phyloP scores from a whole-genome alignment of 257 asterid genomes.

The Solanum virginianum region DNA sequence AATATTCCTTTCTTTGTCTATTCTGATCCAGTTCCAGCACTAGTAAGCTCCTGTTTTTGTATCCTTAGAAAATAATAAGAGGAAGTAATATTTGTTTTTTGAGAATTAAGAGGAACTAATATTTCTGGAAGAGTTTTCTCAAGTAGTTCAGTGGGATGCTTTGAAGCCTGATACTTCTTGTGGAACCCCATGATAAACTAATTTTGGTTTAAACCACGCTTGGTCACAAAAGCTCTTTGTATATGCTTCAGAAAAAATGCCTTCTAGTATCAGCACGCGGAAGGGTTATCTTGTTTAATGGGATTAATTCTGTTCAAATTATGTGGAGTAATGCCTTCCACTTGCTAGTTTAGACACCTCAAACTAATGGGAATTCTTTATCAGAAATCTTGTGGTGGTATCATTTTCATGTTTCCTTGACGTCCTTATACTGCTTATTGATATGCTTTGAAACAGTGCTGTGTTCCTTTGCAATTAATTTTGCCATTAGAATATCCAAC shows the following conservation, averaged over 20 bases:
- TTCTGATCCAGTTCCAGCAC: neutral
- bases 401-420: neutral
- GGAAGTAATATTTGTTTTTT: neutral
- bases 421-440: neutral
- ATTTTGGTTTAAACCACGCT: neutral
- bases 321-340: neutral
- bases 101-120: neutral
- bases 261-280: neutral
- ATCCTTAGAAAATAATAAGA: neutral
- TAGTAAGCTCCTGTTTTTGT: neutral
- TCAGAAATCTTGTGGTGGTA: neutral
- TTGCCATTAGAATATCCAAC: neutral
- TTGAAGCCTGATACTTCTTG: neutral
- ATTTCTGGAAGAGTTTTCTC: neutral
- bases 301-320: neutral
- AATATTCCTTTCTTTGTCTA: neutral
- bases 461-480: neutral
- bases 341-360: neutral
- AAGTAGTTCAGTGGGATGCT: neutral
- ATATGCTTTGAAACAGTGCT: neutral
- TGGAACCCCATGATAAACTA: neutral
- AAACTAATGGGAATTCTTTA: neutral
- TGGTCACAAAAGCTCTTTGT: neutral
- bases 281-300: neutral
- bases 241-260: neutral